Percentiles rank a stretch among this genome's conserved stretches.
phyloP scores from a whole-genome alignment of 2,329 filamentous ascomycete genomes.

The Fusarium hainanense region DNA sequence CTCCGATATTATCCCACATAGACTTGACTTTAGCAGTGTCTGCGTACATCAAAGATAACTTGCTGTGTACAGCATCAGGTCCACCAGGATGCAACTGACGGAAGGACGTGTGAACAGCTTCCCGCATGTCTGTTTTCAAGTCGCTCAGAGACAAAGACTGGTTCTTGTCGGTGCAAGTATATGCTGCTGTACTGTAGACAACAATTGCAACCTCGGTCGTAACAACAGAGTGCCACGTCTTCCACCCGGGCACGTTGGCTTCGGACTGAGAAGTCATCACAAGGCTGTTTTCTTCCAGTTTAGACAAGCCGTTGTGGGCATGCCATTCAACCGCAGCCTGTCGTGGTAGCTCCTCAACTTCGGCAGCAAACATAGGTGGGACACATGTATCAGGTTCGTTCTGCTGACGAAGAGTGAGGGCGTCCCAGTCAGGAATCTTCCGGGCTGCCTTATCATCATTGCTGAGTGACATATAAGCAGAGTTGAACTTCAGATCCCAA shows the following conservation, averaged over 20 bases:
- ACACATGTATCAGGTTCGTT: constrained; percentile 52
- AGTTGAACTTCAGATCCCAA: constrained; percentile 74
- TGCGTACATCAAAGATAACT: constrained; percentile 50
- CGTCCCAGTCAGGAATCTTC: constrained; percentile 63
- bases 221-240: constrained; percentile 47
- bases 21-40: constrained; percentile 40
- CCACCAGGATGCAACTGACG: constrained; percentile 29
- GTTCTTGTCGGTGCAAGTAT: neutral
- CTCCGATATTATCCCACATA: constrained; percentile 26
- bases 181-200: constrained; percentile 49
- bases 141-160: neutral
- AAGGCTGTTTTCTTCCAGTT: constrained; percentile 45
- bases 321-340: constrained; percentile 86
- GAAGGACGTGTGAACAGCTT: constrained; percentile 42
- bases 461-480: constrained; percentile 58
- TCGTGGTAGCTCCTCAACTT: constrained; percentile 82
- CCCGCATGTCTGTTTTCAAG: constrained; percentile 34
- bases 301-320: constrained; percentile 68
- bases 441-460: constrained; percentile 41
- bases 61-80: constrained; percentile 5
- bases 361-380: constrained; percentile 78
- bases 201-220: constrained; percentile 35
- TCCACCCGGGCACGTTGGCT: constrained; percentile 41
- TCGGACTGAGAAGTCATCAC: constrained; percentile 41
- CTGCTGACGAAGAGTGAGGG: constrained; percentile 53